Base-by-base conservation (phyloP, 306 rosid genomes). In the Morella rubra region DNA sequence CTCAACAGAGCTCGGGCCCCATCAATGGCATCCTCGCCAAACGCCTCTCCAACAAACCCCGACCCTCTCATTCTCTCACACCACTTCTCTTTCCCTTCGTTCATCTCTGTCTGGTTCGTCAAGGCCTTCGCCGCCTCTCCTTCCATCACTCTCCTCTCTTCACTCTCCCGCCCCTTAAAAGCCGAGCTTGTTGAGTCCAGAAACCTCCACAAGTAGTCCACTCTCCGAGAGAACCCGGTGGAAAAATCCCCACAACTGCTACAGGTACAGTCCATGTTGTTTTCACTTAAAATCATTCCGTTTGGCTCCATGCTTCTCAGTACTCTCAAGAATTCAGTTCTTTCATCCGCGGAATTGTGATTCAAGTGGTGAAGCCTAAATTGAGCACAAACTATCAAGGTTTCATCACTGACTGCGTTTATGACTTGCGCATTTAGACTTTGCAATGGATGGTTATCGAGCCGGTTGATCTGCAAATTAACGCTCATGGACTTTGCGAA, bases 61-160 rank as follows among this genome's bases (percentile, higher is more conserved):
- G 75, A 87, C 27, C 77, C 86, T 65, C 78, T 87, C 97, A 94
- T 91, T 81, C 95, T 89, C 58, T 90, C 93, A 64, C 89, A 85
- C 97, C 98, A 94, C 65, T 89, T 89, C 64, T 88, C 97, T 77
- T 81, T 90, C 72, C 86, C 88, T 77, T 90, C 97, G 62, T 92
- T 90, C 97, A 89, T 91, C 85, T 87, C 95, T 0, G 91, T 71
- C 45, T 61, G 67, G 78, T 84, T 87, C 5, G 81, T 86, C 90
- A 94, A 58, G 9, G 84, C 94, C 75, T 84, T 91, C 3, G 98
- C 94, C 0, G 97, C 97, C 83, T 94, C 97, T 4, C 93, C 96
- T 80, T 94, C 98, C 96, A 94, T 91, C 87, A 94, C 61, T 20
- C 87, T 87, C 82, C 98, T 87, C 64, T 91, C 96, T 1, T 89